phyloP scores from a whole-genome alignment of 495 filamentous ascomycete genomes.

The Penicillium cinerascens region DNA sequence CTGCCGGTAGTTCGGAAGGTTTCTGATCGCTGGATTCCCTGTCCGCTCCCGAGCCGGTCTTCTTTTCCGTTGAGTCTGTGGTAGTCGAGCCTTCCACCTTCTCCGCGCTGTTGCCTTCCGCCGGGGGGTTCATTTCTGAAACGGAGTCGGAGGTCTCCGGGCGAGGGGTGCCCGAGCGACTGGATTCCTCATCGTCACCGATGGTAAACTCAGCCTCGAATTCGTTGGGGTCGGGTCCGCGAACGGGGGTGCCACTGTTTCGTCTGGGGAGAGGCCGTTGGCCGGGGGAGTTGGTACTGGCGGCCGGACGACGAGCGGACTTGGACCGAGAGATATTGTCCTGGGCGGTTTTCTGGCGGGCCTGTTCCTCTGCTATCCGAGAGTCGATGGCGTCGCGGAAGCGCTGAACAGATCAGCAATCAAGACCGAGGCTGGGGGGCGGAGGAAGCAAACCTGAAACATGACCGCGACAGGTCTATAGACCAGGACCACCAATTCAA shows the following conservation, averaged over 20 bases:
- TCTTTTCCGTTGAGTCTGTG: constrained; percentile 26
- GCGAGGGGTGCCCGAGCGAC: constrained; percentile 53
- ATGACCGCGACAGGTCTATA: constrained; percentile 40
- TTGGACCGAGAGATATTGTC: constrained; percentile 47
- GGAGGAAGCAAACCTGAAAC: constrained; percentile 37
- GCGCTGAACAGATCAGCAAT: constrained; percentile 49
- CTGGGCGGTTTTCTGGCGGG: constrained; percentile 60
- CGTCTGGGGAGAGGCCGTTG: constrained; percentile 48
- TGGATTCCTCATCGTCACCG: constrained; percentile 67
- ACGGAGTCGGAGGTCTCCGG: constrained; percentile 30
- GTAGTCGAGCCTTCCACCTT: constrained; percentile 23
- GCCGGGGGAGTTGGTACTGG: constrained; percentile 51
- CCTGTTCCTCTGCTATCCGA: constrained; percentile 86
- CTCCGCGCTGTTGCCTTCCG: constrained; percentile 26
- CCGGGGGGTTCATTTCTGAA: constrained; percentile 19
- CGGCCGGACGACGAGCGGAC: constrained; percentile 48
- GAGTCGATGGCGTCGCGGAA: constrained; percentile 82
- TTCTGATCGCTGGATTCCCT: constrained; percentile 20
- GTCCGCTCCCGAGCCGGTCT: constrained; percentile 12
- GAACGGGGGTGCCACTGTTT: constrained; percentile 51
- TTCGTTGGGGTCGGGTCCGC: constrained; percentile 72
- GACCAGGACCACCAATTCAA: constrained; percentile 30
- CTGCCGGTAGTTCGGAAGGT: constrained; percentile 63
- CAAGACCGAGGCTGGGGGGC: not conserved
- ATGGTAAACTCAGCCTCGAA: constrained; percentile 81